Base-by-base conservation (phyloP, 2,329 filamentous ascomycete genomes). In the Neospermospora avenae region DNA sequence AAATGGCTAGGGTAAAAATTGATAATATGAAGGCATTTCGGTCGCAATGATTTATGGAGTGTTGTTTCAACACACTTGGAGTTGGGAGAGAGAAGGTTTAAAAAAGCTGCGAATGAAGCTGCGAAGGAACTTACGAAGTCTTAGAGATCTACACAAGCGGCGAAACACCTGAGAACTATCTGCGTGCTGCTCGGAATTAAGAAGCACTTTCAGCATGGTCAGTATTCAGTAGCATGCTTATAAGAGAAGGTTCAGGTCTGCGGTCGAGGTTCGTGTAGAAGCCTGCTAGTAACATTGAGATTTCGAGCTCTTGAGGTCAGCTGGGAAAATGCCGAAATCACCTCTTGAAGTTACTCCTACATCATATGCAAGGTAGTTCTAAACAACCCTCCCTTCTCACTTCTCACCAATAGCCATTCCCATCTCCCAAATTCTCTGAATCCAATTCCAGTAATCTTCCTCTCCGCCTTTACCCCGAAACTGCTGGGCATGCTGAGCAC, bases 31-130 rank as follows among this genome's bases (percentile, higher is more conserved):
- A 69, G 61, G 61, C 73, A 41, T 84, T 86, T 71, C 76, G 77
- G 70, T 72, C 75, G 59, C 85, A 82, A 83, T 87, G 81, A 81
- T 67, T 63, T 42, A 78, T 82, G 16, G 84, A 86, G 55, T 35
- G 55, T 16, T 37, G 16, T 4, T 10, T 51, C 24, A 62, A 48
- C 28, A 42, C 51, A 13, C 13, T 48, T 11, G 64, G 62, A 14
- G 35, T 20, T 11, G 14, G 13, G 48, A n/a, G n/a, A n/a, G n/a
- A n/a, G n/a, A n/a, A 22, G 59, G 18, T 53, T 64, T 31, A 24
- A 46, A 57, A 35, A 11, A 14, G 41, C 13, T 8, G 20, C 10
- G 39, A 11, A n/a, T 16, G 10, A 10, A 16, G 42, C n/a, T n/a
- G n/a, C n/a, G n/a, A n/a, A n/a, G n/a, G n/a, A n/a, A n/a, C n/a